These are phyloP conservation scores for Elsinoe necatrix DNA, from an alignment of 2,329 filamentous ascomycete species.

Conservation along the genomic window DNA sequence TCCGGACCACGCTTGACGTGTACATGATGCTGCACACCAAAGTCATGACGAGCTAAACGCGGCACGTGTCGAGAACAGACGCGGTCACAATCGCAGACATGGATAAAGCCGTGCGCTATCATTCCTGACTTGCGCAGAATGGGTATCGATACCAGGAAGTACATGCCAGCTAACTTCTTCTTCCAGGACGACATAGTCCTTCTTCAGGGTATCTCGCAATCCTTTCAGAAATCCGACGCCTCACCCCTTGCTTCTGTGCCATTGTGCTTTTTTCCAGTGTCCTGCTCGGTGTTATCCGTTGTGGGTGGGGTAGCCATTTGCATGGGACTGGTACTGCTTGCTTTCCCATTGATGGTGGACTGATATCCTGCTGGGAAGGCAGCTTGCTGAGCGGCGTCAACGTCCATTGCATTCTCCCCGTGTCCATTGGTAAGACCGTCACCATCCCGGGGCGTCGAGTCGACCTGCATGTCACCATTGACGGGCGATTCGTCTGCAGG, in stretches of 20 bases:
- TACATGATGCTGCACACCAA: neutral
- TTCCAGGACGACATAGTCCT: neutral
- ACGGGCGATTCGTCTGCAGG: neutral
- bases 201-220: neutral
- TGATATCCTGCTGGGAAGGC: constrained; percentile 1
- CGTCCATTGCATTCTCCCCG: neutral
- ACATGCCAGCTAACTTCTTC: neutral
- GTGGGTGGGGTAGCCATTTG: constrained; percentile 40
- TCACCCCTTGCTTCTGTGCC: constrained; percentile 21
- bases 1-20: neutral
- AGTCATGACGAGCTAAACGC: neutral
- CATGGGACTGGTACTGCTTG: constrained; percentile 26
- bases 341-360: neutral
- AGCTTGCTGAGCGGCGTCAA: neutral
- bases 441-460: constrained; percentile 14
- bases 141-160: constrained; percentile 4
- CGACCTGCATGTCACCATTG: neutral
- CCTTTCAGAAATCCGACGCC: neutral
- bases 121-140: neutral
- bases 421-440: constrained; percentile 4
- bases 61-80: neutral
- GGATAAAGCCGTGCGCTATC: neutral
- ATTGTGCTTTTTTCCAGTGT: constrained; percentile 23
- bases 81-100: neutral
- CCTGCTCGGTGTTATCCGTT: constrained; percentile 30